Evolutionary conservation across 805 yeast genomes (phyloP).

Genomic region (Saturnispora besseyi): DNA sequence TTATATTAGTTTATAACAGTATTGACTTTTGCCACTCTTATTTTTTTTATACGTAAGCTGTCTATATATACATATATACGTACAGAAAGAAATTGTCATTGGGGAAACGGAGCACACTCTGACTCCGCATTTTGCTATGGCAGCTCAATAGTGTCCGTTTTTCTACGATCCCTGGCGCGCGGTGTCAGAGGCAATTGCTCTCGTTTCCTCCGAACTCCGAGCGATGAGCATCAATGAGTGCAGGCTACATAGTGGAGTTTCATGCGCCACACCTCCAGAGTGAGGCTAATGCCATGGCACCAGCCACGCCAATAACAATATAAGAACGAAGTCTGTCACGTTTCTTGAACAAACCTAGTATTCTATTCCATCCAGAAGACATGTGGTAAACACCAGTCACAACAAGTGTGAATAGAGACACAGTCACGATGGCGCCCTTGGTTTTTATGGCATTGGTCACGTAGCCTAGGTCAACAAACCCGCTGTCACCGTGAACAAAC

Average conservation of each 20-base stretch:
- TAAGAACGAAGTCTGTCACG: slow-evolving; percentile 39
- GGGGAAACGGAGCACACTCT: background rate
- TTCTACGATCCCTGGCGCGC: background rate
- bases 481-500: slow-evolving; percentile 56
- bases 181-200: no score
- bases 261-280: background rate
- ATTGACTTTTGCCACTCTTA: no score
- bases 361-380: slow-evolving; percentile 43
- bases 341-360: slow-evolving; percentile 32
- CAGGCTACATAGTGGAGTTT: no score
- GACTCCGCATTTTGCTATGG: background rate
- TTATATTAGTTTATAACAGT: background rate
- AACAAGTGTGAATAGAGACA: slow-evolving; percentile 28
- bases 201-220: no score
- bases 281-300: background rate
- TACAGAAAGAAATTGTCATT: background rate
- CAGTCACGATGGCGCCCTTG: background rate
- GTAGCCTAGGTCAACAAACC: slow-evolving; percentile 44
- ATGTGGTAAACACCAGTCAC: slow-evolving; percentile 42
- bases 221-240: no score
- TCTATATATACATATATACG: no score
- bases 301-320: slow-evolving; percentile 25
- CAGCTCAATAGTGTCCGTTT: background rate
- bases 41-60: no score
- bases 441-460: slow-evolving; percentile 30